These are phyloP conservation scores for Pichia sp. DNA, from an alignment of 1,139 yeast genomes.

Conservation along the genomic window DNA sequence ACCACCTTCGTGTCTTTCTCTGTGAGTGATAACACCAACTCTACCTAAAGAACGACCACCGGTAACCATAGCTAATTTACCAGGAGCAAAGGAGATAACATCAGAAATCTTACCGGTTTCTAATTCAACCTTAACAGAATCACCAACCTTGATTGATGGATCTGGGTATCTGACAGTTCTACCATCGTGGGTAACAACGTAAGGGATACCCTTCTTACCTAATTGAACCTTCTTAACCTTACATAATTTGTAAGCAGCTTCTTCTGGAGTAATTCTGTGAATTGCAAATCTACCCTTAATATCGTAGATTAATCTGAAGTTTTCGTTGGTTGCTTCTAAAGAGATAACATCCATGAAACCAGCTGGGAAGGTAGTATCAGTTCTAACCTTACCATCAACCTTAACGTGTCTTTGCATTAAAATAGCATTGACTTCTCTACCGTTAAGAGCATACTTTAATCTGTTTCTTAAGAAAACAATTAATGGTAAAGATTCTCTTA, in stretches of 20 bases:
- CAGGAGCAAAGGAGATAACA: slow-evolving; percentile 90
- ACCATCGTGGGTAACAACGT: slow-evolving; percentile 98
- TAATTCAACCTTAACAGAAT: slow-evolving; percentile 93
- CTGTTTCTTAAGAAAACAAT: slow-evolving; percentile 98
- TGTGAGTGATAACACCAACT: slow-evolving; percentile 96
- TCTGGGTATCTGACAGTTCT: slow-evolving; percentile 99
- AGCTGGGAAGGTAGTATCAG: slow-evolving; percentile 97
- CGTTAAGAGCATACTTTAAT: slow-evolving; percentile 98
- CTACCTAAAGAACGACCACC: slow-evolving; percentile 99
- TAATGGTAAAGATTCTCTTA: slow-evolving; percentile 98
- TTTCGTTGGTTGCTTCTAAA: slow-evolving; percentile 96
- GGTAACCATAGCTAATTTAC: slow-evolving; percentile 94
- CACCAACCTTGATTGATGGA: slow-evolving; percentile 92
- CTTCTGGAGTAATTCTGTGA: slow-evolving; percentile 98
- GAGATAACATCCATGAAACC: slow-evolving; percentile 99
- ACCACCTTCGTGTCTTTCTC: slow-evolving; percentile 99
- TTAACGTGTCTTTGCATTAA: slow-evolving; percentile 98
- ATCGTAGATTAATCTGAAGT: slow-evolving; percentile 98
- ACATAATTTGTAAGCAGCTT: slow-evolving; percentile 95
- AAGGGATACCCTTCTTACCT: slow-evolving; percentile 98
- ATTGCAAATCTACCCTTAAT: slow-evolving; percentile 98
- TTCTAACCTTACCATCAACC: slow-evolving; percentile 99
- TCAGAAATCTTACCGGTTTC: slow-evolving; percentile 92
- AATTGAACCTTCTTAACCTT: slow-evolving; percentile 96
- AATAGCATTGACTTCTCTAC: slow-evolving; percentile 98